Evolutionary conservation across 768 basidiomycete species (phyloP).

Genomic region (Lentinula aciculospora): DNA sequence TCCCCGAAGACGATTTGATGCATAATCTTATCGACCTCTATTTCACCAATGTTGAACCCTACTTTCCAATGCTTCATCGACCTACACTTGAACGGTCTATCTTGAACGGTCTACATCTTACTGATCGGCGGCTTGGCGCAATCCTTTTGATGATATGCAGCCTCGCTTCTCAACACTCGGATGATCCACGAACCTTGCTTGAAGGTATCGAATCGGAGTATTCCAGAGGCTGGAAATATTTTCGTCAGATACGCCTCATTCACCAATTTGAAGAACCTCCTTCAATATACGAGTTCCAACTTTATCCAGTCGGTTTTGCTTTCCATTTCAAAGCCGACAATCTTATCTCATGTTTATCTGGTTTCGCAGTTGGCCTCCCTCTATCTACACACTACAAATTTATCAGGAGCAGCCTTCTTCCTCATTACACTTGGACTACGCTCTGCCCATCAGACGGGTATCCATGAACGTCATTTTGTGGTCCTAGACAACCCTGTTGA

Average conservation of each 20-base stretch:
- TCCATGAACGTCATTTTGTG: constrained; percentile 41
- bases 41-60: constrained; percentile 50
- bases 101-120: constrained; percentile 41
- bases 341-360: constrained; percentile 15
- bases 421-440: constrained; percentile 64
- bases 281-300: constrained; percentile 30
- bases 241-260: background rate
- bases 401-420: constrained; percentile 55
- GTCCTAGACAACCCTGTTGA: constrained; percentile 30
- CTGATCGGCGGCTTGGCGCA: constrained; percentile 38
- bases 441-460: constrained; percentile 70
- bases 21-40: constrained; percentile 55
- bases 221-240: constrained; percentile 1
- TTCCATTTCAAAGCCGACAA: background rate
- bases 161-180: constrained; percentile 50
- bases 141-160: constrained; percentile 53
- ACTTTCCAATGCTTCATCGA: constrained; percentile 67
- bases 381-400: constrained; percentile 42
- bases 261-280: constrained; percentile 9
- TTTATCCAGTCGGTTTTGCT: constrained; percentile 19
- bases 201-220: background rate
- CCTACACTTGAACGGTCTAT: constrained; percentile 58
- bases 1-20: constrained; percentile 52
- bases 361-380: constrained; percentile 42
- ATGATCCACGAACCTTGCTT: constrained; percentile 41